Percentiles rank a stretch among this genome's conserved stretches.
phyloP scores from a whole-genome alignment of 2,329 filamentous ascomycete species.

The Metarhizium humberi region DNA sequence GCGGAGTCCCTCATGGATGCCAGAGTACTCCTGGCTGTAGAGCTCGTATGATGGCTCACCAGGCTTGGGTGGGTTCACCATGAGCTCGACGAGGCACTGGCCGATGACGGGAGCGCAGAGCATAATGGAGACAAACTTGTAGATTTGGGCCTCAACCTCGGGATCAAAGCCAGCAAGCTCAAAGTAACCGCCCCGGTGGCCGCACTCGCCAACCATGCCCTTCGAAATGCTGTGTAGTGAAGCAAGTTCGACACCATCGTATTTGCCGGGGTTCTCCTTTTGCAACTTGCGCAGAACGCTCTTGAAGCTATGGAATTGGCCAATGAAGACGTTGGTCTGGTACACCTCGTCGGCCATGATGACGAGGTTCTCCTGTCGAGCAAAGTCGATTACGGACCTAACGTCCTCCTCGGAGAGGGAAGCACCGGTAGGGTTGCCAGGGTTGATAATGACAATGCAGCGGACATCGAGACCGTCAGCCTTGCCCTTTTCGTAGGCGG shows the following conservation, averaged over 20 bases:
- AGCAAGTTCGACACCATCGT: slow-evolving; percentile 78
- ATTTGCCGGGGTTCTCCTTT: slow-evolving; percentile 62
- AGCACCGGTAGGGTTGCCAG: slow-evolving; percentile 92
- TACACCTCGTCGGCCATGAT: slow-evolving; percentile 96
- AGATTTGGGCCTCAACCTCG: slow-evolving; percentile 83
- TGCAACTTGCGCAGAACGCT: slow-evolving; percentile 75
- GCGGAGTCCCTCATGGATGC: slow-evolving; percentile 69
- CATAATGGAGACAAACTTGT: slow-evolving; percentile 97
- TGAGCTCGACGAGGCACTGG: slow-evolving; percentile 92
- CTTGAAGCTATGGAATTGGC: slow-evolving; percentile 95
- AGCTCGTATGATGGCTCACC: slow-evolving; percentile 78
- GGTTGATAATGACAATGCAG: slow-evolving; percentile 95
- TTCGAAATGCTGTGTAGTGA: slow-evolving; percentile 93
- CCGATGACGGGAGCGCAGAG: slow-evolving; percentile 92
- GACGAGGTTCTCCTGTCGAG: slow-evolving; percentile 75
- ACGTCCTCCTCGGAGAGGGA: slow-evolving; percentile 73
- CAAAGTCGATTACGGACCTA: slow-evolving; percentile 76
- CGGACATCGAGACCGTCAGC: slow-evolving; percentile 75
- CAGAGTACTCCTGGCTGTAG: slow-evolving; percentile 77
- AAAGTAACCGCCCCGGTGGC: slow-evolving; percentile 95
- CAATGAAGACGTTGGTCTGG: slow-evolving; percentile 96
- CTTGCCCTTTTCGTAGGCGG: slow-evolving; percentile 65
- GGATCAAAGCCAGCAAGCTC: slow-evolving; percentile 86
- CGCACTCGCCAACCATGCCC: slow-evolving; percentile 98
- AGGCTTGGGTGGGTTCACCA: slow-evolving; percentile 86